These are phyloP conservation scores for Zygnema cylindricum DNA, from an alignment of 139 green algal species.

Conservation along the genomic window DNA sequence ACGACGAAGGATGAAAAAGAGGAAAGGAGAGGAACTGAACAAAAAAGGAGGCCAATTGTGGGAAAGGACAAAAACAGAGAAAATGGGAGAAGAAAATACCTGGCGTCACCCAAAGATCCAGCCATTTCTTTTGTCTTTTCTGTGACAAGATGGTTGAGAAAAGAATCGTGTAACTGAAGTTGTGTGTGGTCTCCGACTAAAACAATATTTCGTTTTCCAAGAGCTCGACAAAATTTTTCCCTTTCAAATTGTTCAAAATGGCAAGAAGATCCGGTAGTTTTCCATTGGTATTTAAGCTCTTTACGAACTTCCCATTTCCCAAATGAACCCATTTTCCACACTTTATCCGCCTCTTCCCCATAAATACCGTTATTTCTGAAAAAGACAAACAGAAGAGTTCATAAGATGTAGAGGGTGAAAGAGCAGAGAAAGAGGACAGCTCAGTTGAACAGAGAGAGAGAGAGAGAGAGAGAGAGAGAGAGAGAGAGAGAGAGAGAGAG, in stretches of 20 bases:
- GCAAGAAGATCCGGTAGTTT: neutral
- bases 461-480: slow-evolving; percentile 10
- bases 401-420: neutral
- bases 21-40: neutral
- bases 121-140: neutral
- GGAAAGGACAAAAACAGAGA: neutral
- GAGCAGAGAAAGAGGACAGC: neutral
- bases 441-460: neutral
- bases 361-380: neutral
- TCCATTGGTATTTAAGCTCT: slow-evolving; percentile 35
- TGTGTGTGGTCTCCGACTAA: slow-evolving; percentile 34
- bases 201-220: slow-evolving; percentile 30
- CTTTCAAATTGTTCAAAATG: slow-evolving; percentile 24
- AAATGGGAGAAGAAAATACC: neutral
- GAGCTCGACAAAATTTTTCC: slow-evolving; percentile 15
- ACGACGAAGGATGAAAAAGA: neutral
- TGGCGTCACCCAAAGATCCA: slow-evolving; percentile 15
- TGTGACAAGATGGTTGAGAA: slow-evolving; percentile 38
- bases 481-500: neutral
- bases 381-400: neutral
- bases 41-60: neutral
- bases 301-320: slow-evolving; percentile 25
- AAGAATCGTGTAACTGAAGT: slow-evolving; percentile 34
- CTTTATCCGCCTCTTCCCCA: slow-evolving; percentile 3
- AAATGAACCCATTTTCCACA: neutral